Conservation (phyloP, 306 rosid species). For the Rosa lucieae region DNA sequence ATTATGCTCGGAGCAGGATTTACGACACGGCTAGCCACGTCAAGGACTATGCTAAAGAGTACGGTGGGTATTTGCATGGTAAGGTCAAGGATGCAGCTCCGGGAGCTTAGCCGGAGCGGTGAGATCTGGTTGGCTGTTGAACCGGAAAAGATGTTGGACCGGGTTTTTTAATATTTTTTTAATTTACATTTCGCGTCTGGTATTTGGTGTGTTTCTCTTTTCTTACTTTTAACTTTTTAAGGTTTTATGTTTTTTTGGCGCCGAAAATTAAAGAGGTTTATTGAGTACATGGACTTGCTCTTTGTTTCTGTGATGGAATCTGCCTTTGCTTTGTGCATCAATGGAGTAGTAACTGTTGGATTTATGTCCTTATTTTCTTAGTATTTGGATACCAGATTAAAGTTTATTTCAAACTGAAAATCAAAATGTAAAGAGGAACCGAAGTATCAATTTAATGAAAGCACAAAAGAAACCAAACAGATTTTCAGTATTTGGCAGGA, state of each 20-base stretch:
- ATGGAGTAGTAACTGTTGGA: neutral
- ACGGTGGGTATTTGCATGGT: constrained; percentile 75
- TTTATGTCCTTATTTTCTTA: neutral
- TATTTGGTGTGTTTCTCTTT: neutral
- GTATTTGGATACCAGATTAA: no score
- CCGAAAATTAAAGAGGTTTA: neutral
- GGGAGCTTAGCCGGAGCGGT: constrained; percentile 49
- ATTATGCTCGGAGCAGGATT: constrained; percentile 68
- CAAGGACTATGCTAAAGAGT: constrained; percentile 81
- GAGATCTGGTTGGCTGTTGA: neutral
- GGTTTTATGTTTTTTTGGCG: neutral
- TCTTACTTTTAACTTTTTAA: neutral
- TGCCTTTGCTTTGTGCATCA: neutral
- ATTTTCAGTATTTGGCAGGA: no score
- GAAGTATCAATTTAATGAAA: no score
- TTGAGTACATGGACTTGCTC: neutral
- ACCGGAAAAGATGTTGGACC: neutral
- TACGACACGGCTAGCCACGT: constrained; percentile 81
- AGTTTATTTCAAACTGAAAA: no score
- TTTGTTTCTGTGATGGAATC: neutral
- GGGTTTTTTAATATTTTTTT: neutral
- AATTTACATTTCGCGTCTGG: neutral
- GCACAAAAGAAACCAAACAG: no score
- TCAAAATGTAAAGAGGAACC: no score
- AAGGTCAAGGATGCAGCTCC: constrained; percentile 89